A percentile compares a stretch with the other conserved stretches of the same genome.
These are phyloP conservation scores for Dothidotthia symphoricarpi DNA, from an alignment of 2,329 filamentous ascomycete genomes.

Conservation along the genomic window DNA sequence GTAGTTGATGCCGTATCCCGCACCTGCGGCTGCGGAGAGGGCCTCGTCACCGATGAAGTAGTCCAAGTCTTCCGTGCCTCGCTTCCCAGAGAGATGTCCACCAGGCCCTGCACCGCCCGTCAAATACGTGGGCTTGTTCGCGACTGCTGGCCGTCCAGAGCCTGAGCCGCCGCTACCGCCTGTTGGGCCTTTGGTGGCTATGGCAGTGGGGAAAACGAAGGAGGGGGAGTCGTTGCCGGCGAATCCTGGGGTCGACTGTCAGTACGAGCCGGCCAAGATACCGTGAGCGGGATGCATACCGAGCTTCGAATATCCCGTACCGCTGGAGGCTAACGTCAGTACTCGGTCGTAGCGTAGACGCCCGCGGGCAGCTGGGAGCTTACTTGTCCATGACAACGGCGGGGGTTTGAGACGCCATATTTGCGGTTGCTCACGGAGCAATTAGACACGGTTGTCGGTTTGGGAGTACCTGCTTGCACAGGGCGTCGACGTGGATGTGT, in stretches of 20 bases:
- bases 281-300: slow-evolving; percentile 59
- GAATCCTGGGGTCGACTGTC: slow-evolving; percentile 65
- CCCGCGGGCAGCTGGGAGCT: slow-evolving; percentile 48
- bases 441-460: slow-evolving; percentile 29
- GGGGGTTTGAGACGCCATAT: slow-evolving; percentile 96
- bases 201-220: slow-evolving; percentile 98
- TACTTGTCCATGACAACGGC: slow-evolving; percentile 99
- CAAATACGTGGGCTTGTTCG: slow-evolving; percentile 92
- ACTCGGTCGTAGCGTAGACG: slow-evolving; percentile 31
- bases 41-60: slow-evolving; percentile 99
- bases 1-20: slow-evolving; percentile 94
- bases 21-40: slow-evolving; percentile 75
- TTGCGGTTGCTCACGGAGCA: slow-evolving; percentile 32
- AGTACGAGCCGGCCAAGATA: slow-evolving; percentile 25
- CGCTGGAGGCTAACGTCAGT: slow-evolving; percentile 61
- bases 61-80: slow-evolving; percentile 95
- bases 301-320: slow-evolving; percentile 98
- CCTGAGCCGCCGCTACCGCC: slow-evolving; percentile 72
- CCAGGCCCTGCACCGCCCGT: slow-evolving; percentile 82
- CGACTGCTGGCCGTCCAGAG: slow-evolving; percentile 84
- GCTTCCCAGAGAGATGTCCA: slow-evolving; percentile 83
- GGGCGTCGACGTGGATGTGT: slow-evolving; percentile 23
- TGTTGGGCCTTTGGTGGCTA: slow-evolving; percentile 82
- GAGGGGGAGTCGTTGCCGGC: slow-evolving; percentile 98
- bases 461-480: slow-evolving; percentile 15